A percentile compares a stretch with the other conserved stretches of the same genome.
These are phyloP conservation scores for Penicillium capsulatum DNA, from an alignment of 2,329 filamentous ascomycete genomes.

Conservation along the genomic window DNA sequence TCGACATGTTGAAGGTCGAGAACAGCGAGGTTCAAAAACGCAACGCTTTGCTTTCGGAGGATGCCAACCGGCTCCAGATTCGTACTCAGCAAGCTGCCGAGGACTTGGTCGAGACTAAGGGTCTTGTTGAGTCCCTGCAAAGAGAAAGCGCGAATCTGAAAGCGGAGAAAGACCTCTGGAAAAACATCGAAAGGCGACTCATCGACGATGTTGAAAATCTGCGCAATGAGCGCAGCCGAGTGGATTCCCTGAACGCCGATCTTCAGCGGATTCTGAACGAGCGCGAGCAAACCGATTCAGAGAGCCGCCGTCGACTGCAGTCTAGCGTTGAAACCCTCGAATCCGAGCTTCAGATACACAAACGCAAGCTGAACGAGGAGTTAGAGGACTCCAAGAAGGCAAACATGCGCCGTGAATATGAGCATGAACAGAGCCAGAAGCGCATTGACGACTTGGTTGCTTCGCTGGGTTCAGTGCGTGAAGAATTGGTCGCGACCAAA, in stretches of 20 bases:
- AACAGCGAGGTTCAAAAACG: conserved; percentile 84
- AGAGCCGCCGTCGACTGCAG: conserved; percentile 75
- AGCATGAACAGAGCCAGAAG: conserved; percentile 81
- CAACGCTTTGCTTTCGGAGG: conserved; percentile 70
- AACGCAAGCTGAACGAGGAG: conserved; percentile 79
- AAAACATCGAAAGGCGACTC: conserved; percentile 83
- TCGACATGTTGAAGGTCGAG: conserved; percentile 74
- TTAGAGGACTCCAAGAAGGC: conserved; percentile 79
- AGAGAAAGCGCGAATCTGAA: conserved; percentile 90
- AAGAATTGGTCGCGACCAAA: conserved; percentile 81
- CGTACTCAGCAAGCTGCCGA: conserved; percentile 88
- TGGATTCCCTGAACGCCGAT: conserved; percentile 77
- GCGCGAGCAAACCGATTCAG: conserved; percentile 76
- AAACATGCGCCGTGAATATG: conserved; percentile 80
- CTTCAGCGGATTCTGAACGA: conserved; percentile 90
- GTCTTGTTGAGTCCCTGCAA: conserved; percentile 77
- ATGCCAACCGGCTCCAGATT: conserved; percentile 82
- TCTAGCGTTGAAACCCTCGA: conserved; percentile 73
- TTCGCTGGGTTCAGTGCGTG: conserved; percentile 72
- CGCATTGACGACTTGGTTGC: conserved; percentile 86
- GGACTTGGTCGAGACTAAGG: conserved; percentile 81
- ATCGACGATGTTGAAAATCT: conserved; percentile 83
- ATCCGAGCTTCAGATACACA: conserved; percentile 69
- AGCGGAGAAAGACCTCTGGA: conserved; percentile 91
- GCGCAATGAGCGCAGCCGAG: conserved; percentile 74